Conservation (phyloP, 495 filamentous ascomycete genomes). For the Lophiotrema nucula region DNA sequence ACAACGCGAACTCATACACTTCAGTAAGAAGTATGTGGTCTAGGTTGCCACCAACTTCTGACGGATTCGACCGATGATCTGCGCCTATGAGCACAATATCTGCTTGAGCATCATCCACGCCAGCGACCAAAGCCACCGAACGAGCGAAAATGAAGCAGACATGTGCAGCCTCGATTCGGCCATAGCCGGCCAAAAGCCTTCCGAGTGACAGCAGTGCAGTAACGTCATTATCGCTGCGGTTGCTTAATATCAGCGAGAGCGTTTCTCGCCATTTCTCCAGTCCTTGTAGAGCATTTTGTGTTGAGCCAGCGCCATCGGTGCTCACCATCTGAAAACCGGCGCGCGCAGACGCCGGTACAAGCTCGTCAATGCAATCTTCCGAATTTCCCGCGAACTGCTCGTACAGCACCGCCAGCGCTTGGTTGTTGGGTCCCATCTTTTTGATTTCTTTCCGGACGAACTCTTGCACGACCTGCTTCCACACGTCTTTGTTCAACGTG, state of each 20-base stretch:
- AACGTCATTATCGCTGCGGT: conserved; percentile 76
- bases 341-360: conserved; percentile 91
- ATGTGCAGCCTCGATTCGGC: conserved; percentile 85
- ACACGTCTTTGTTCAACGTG: conserved; percentile 65
- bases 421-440: conserved; percentile 67
- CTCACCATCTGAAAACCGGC: conserved; percentile 88
- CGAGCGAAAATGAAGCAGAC: conserved; percentile 72
- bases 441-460: conserved; percentile 93
- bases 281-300: conserved; percentile 75
- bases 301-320: conserved; percentile 56
- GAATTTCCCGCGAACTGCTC: conserved; percentile 89
- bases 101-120: conserved; percentile 76
- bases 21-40: conserved; percentile 87
- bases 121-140: conserved; percentile 64
- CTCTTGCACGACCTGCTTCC: conserved; percentile 90
- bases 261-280: conserved; percentile 94
- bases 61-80: conserved; percentile 66
- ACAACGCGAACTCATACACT: conserved; percentile 83
- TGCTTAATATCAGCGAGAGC: conserved; percentile 77
- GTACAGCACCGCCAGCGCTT: conserved; percentile 86
- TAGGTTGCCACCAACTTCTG: conserved; percentile 69
- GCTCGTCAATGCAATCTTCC: conserved; percentile 91
- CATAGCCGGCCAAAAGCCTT: conserved; percentile 80
- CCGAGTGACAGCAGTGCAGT: conserved; percentile 77
- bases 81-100: conserved; percentile 80